Evolutionary conservation across 805 yeast species (phyloP).

Genomic region (Saccharomycopsis synnaedendra): DNA sequence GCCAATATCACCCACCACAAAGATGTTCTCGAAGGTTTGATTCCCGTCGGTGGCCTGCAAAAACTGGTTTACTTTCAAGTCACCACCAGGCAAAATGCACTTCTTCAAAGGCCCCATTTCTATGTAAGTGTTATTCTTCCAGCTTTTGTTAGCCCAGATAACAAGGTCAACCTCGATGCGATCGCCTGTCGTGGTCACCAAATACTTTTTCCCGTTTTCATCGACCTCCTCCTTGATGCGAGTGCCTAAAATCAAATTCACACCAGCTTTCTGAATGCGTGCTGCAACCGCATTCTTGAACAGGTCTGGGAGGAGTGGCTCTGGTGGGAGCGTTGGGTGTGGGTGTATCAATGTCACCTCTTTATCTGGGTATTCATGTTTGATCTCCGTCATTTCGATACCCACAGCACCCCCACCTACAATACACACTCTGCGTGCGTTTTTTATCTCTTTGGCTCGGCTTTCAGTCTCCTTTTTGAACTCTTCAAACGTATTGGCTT

Average conservation of each 20-base stretch:
- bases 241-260: constrained; percentile 22
- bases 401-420: constrained; percentile 47
- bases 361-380: constrained; percentile 24
- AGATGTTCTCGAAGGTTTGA: constrained; percentile 20
- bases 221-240: constrained; percentile 20
- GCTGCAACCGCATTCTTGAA: constrained; percentile 17
- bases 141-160: constrained; percentile 25
- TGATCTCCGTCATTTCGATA: constrained; percentile 38
- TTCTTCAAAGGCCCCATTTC: constrained; percentile 16
- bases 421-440: constrained; percentile 26
- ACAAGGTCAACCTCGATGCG: constrained; percentile 21
- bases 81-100: constrained; percentile 20
- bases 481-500: constrained; percentile 26
- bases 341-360: constrained; percentile 33
- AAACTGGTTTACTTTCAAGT: constrained; percentile 20
- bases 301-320: constrained; percentile 20
- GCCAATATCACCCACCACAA: constrained; percentile 28
- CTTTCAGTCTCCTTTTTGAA: constrained; percentile 32
- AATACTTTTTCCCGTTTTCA: not conserved
- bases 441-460: constrained; percentile 15
- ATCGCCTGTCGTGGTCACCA: constrained; percentile 7
- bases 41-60: constrained; percentile 11
- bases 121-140: constrained; percentile 24
- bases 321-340: constrained; percentile 30
- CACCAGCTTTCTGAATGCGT: constrained; percentile 17